Evolutionary conservation across 129 eudicot species (phyloP), one percentile per base, ranked within the genome.

Genomic region (Saposhnikovia divaricata): DNA sequence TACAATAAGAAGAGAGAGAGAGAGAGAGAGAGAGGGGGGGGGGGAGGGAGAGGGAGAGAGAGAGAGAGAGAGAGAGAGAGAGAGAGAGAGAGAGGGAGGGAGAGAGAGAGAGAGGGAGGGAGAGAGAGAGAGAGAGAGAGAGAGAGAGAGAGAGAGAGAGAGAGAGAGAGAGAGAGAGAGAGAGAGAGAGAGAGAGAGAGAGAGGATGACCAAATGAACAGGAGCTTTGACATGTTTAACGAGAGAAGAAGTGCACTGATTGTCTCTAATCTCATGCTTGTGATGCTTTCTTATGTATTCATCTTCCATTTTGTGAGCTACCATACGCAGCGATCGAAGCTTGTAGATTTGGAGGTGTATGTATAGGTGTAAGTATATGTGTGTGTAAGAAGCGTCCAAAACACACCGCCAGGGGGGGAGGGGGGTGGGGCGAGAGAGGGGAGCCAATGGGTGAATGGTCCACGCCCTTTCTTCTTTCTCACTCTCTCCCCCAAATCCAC

Each of bases 211-310:
- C 5, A 89, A 87, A 57, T 91, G 93, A 68, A 91, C 85, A 45
- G 96, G 98, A 75, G 96, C 97, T 84, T 86, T 93, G 92, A 93
- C 89, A 82, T 87, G 96, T 76, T 93, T 93, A 77, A 87, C 90
- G 61, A 94, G 91, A 48, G 87, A 86, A 0, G 98, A 94, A 31
- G 86, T 79, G 74, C 98, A 90, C 96, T 94, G 98, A 9, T 90
- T 87, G 31, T 89, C 97, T 80, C 87, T 78, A 44, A 90, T 81
- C 72, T 91, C 92, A 14, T 89, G 96, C 84, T 86, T 87, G 84
- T 94, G 98, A 76, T 91, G 89, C 79, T 82, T 91, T 57, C 85
- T 83, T 75, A 93, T 87, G 81, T 79, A 87, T 80, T 86, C 91
- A 68, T 85, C 85, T 75, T 84, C 95, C 88, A 77, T 79, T 43